Evolutionary conservation across 2,329 filamentous ascomycete genomes (phyloP).

Genomic region (Teratosphaeria epicoccoides): DNA sequence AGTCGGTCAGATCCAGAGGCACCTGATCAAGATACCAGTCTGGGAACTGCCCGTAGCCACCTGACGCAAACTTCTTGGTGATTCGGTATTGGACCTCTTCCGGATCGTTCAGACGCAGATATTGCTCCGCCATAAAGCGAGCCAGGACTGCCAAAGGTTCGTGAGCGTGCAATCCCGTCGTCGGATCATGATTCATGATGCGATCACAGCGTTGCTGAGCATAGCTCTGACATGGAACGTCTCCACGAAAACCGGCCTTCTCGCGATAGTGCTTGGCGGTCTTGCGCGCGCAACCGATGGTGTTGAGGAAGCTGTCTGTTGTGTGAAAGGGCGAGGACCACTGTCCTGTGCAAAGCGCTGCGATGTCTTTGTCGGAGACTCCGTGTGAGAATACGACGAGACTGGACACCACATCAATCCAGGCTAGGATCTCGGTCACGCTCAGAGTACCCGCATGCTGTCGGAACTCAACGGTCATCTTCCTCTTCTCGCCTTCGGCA

Average conservation of each 20-base stretch:
- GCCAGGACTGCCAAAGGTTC: background rate
- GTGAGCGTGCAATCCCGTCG: background rate
- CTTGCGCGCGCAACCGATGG: background rate
- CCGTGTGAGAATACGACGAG: constrained; percentile 6
- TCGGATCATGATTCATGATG: background rate
- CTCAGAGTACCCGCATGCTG: constrained; percentile 21
- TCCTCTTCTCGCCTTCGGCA: background rate
- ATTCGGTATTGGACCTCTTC: constrained; percentile 4
- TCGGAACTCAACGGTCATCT: constrained; percentile 23
- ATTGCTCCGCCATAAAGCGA: background rate
- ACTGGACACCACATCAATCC: constrained; percentile 15
- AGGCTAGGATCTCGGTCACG: constrained; percentile 15
- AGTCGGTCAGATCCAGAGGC: background rate
- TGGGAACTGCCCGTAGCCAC: constrained; percentile 10
- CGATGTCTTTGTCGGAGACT: background rate
- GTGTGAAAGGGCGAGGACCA: constrained; percentile 4
- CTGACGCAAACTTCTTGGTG: constrained; percentile 5
- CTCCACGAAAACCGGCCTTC: background rate
- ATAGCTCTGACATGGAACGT: background rate
- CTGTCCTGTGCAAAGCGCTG: constrained; percentile 1
- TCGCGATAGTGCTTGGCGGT: constrained; percentile 8
- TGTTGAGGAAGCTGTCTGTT: constrained; percentile 4
- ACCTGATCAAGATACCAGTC: background rate
- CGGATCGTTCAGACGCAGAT: background rate
- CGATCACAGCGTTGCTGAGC: background rate